These are phyloP conservation scores for Neodidymelliopsis sp. DNA, from an alignment of 2,329 filamentous ascomycete genomes.

Conservation along the genomic window DNA sequence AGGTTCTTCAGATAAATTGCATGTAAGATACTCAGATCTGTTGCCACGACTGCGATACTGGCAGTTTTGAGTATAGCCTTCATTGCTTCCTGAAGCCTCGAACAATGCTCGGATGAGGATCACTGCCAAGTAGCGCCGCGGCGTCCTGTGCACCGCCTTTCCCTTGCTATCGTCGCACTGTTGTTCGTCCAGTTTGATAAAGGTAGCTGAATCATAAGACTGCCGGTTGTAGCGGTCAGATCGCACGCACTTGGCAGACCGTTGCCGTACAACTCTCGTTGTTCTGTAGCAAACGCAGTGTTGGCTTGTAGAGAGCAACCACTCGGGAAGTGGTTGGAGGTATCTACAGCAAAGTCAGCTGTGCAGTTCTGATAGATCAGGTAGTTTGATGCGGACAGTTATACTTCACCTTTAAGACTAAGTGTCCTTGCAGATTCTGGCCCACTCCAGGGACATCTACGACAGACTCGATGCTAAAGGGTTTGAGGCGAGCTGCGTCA, in stretches of 20 bases:
- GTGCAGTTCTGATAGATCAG: background rate
- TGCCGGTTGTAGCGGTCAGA: slow-evolving; percentile 30
- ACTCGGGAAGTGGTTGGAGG: slow-evolving; percentile 26
- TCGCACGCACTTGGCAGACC: slow-evolving; percentile 33
- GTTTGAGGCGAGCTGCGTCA: slow-evolving; percentile 6
- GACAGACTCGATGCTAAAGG: slow-evolving; percentile 24
- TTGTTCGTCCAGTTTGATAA: slow-evolving; percentile 21
- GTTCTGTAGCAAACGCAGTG: slow-evolving; percentile 37
- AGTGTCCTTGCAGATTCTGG: slow-evolving; percentile 38
- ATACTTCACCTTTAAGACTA: slow-evolving; percentile 27
- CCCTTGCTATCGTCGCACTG: slow-evolving; percentile 8
- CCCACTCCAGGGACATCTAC: slow-evolving; percentile 37
- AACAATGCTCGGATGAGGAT: slow-evolving; percentile 28
- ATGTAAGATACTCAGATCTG: slow-evolving; percentile 27
- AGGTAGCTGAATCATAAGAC: slow-evolving; percentile 26
- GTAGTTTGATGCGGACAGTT: slow-evolving; percentile 22
- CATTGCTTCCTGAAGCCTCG: slow-evolving; percentile 39
- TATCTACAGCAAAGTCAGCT: slow-evolving; percentile 6
- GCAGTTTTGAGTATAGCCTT: slow-evolving; percentile 20
- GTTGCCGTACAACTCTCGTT: slow-evolving; percentile 35
- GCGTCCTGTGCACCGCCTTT: background rate
- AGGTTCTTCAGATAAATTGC: slow-evolving; percentile 25
- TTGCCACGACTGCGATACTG: slow-evolving; percentile 25
- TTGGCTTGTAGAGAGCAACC: slow-evolving; percentile 28
- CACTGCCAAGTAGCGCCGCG: slow-evolving; percentile 19